Percentiles rank a stretch among this genome's conserved stretches.
phyloP scores from a whole-genome alignment of 2,329 filamentous ascomycete species.

The Ceratocystiopsis brevicomis region DNA sequence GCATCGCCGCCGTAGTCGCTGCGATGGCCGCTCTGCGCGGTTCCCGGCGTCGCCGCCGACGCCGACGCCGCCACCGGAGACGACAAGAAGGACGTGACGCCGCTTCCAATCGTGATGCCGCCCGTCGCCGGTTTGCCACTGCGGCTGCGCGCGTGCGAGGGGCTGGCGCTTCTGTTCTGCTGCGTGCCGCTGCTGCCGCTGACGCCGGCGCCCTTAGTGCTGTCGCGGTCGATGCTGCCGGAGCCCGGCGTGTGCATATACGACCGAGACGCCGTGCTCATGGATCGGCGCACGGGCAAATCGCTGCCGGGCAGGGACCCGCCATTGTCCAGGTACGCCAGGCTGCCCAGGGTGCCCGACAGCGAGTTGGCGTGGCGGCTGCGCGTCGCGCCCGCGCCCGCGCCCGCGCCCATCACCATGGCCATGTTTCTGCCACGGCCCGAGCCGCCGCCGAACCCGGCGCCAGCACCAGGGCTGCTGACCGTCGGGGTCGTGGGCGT shows the following conservation, averaged over 20 bases:
- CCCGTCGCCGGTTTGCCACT: constrained; percentile 3
- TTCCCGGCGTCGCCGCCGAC: too few relatives aligned
- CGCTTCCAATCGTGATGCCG: constrained; percentile 23
- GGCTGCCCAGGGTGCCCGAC: constrained; percentile 1
- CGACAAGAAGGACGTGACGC: constrained; percentile 16
- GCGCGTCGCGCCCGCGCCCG: constrained; percentile 15
- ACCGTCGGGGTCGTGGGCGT: constrained; percentile 16
- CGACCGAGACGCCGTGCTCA: background rate
- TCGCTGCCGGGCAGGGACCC: constrained; percentile 19
- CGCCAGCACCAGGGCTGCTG: too few relatives aligned
- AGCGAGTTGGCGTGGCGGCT: constrained; percentile 25
- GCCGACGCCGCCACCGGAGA: background rate
- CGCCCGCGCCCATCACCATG: constrained; percentile 15
- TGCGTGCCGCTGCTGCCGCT: too few relatives aligned
- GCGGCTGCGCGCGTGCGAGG: background rate
- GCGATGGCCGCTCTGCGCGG: too few relatives aligned
- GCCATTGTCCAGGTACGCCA: constrained; percentile 9
- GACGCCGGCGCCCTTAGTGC: constrained; percentile 13
- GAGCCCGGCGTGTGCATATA: too few relatives aligned
- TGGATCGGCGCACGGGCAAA: background rate
- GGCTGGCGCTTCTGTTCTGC: constrained; percentile 1
- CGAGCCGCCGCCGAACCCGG: constrained; percentile 5
- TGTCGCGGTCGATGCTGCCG: constrained; percentile 3
- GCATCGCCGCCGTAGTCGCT: too few relatives aligned
- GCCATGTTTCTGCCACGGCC: constrained; percentile 15